Percentiles rank a stretch among this genome's conserved stretches.
Evolutionary conservation across 129 eudicot genomes (phyloP).

Genomic region (Dittrichia graveolens): DNA sequence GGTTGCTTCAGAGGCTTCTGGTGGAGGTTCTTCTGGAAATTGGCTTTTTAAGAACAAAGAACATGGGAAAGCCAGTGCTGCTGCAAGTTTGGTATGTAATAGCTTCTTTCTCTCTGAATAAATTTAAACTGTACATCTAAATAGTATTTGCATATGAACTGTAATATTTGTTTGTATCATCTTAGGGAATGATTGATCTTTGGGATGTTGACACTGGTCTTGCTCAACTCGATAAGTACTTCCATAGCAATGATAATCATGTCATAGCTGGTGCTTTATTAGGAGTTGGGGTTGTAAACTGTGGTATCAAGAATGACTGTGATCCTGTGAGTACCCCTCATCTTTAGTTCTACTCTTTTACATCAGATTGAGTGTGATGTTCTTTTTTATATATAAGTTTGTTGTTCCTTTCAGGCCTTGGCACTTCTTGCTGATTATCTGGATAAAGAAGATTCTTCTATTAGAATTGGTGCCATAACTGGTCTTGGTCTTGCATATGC

Average conservation of each 20-base stretch:
- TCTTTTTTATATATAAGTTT: neutral
- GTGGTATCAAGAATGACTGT: slow-evolving; percentile 87
- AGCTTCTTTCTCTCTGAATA: neutral
- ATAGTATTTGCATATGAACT: neutral
- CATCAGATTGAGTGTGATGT: neutral
- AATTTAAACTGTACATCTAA: neutral
- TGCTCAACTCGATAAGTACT: slow-evolving; percentile 92
- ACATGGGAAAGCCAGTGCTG: slow-evolving; percentile 99
- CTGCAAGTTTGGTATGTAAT: slow-evolving; percentile 94
- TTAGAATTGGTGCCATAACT: slow-evolving; percentile 94
- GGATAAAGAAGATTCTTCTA: slow-evolving; percentile 83
- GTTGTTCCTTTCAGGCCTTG: slow-evolving; percentile 58
- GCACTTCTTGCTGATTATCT: slow-evolving; percentile 90
- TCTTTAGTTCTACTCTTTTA: neutral
- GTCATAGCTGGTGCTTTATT: slow-evolving; percentile 89
- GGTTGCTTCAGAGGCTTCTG: slow-evolving; percentile 66
- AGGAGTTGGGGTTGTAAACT: slow-evolving; percentile 95
- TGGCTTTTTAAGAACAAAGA: slow-evolving; percentile 99
- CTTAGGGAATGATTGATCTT: slow-evolving; percentile 88
- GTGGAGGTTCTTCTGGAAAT: slow-evolving; percentile 77
- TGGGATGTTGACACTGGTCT: slow-evolving; percentile 99
- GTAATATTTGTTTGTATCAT: neutral
- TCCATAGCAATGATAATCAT: slow-evolving; percentile 89
- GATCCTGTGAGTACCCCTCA: slow-evolving; percentile 69
- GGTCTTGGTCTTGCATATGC: slow-evolving; percentile 97